phyloP scores from a whole-genome alignment of 768 basidiomycete species.

The Pisolithus albus region DNA sequence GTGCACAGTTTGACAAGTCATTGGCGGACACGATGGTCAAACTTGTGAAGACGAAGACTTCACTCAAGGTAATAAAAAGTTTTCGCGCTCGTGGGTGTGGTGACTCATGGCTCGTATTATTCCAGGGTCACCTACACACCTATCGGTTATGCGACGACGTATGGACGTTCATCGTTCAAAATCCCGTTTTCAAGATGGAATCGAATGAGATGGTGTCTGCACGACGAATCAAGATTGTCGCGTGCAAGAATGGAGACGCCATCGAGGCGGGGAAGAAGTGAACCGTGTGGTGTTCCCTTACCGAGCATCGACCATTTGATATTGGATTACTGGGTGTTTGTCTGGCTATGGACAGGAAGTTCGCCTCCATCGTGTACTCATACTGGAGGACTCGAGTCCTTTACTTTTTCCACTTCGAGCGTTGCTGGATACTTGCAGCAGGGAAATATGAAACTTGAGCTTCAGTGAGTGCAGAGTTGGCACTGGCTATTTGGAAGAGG shows the following conservation, averaged over 20 bases:
- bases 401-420: too few species aligned
- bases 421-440: too few species aligned
- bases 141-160: conserved; percentile 94
- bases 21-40: conserved; percentile 89
- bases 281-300: background rate
- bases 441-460: too few species aligned
- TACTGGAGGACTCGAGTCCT: too few species aligned
- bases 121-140: conserved; percentile 81
- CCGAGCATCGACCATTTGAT: too few species aligned
- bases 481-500: too few species aligned
- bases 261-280: conserved; percentile 79
- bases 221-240: conserved; percentile 91
- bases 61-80: conserved; percentile 66
- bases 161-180: conserved; percentile 97
- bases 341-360: too few species aligned
- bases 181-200: conserved; percentile 95
- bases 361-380: too few species aligned
- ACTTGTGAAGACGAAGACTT: conserved; percentile 92
- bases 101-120: conserved; percentile 6
- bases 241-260: conserved; percentile 93
- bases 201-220: conserved; percentile 69
- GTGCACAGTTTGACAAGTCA: conserved; percentile 86
- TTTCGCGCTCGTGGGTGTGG: conserved; percentile 10
- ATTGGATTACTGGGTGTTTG: too few species aligned
- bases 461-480: too few species aligned